Conservation (phyloP, 2,329 filamentous ascomycete species). For the Fusarium domesticum region DNA sequence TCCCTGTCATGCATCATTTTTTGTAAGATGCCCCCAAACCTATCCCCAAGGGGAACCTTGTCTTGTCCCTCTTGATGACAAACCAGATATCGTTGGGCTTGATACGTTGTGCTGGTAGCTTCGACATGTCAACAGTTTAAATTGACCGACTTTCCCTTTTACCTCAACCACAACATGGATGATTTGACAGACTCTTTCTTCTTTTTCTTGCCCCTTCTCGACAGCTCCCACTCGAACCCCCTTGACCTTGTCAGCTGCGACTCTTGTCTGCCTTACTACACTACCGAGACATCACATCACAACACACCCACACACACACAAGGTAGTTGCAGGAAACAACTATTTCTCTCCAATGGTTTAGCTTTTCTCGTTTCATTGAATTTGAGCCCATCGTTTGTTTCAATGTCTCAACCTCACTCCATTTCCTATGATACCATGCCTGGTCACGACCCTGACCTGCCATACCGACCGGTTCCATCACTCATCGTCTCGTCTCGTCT, state of each 20-base stretch:
- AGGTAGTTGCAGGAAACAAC: not conserved
- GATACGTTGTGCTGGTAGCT: too few species aligned
- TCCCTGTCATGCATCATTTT: not conserved
- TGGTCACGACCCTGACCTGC: slow-evolving; percentile 21
- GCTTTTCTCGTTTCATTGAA: slow-evolving; percentile 28
- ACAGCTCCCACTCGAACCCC: too few species aligned
- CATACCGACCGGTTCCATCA: slow-evolving; percentile 15
- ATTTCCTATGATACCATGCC: slow-evolving; percentile 13
- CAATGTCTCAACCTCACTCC: slow-evolving; percentile 27
- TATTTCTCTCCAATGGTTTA: slow-evolving; percentile 18
- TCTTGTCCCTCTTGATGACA: too few species aligned
- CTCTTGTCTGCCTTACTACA: not conserved
- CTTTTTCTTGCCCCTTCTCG: too few species aligned
- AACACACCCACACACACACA: too few species aligned
- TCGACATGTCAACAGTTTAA: too few species aligned
- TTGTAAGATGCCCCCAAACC: not conserved
- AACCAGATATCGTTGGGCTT: too few species aligned
- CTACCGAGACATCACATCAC: not conserved
- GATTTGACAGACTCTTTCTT: too few species aligned
- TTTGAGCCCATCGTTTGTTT: slow-evolving; percentile 21
- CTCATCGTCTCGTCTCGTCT: slow-evolving; percentile 16
- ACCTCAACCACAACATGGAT: too few species aligned
- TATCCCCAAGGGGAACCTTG: too few species aligned
- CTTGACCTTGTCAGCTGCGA: too few species aligned
- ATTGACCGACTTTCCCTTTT: too few species aligned